Percentiles rank a stretch among this genome's conserved stretches.
phyloP scores from a whole-genome alignment of 2,329 filamentous ascomycete species.

The Fusarium setosum region DNA sequence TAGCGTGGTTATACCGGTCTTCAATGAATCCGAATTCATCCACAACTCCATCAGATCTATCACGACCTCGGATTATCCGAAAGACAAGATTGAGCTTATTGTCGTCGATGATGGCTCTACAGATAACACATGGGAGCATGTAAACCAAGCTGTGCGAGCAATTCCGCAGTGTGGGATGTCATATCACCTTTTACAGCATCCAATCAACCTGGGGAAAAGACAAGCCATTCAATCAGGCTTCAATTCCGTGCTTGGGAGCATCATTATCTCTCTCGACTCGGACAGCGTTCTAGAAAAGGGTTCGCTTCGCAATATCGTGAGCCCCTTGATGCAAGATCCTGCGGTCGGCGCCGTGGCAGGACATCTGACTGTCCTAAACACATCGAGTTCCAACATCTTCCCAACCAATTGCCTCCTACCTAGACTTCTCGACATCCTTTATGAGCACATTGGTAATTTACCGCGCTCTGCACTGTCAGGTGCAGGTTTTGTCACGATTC shows the following conservation, averaged over 20 bases:
- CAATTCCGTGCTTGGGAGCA: background rate
- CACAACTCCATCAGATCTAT: slow-evolving; percentile 3
- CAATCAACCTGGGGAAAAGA: slow-evolving; percentile 7
- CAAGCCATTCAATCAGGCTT: slow-evolving; percentile 5
- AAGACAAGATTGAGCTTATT: slow-evolving; percentile 5
- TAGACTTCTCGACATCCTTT: slow-evolving; percentile 7
- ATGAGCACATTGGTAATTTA: slow-evolving; percentile 5
- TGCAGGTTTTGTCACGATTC: slow-evolving; percentile 7
- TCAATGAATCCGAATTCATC: slow-evolving; percentile 9
- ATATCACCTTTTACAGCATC: background rate
- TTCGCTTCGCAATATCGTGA: slow-evolving; percentile 7
- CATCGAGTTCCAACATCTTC: background rate
- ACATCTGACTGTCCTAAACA: slow-evolving; percentile 4
- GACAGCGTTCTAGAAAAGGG: slow-evolving; percentile 2
- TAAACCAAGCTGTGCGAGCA: slow-evolving; percentile 2
- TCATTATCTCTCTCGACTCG: slow-evolving; percentile 5
- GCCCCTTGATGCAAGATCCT: slow-evolving; percentile 2
- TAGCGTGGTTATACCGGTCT: slow-evolving; percentile 5
- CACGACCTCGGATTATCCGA: slow-evolving; percentile 2
- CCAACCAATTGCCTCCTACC: slow-evolving; percentile 1
- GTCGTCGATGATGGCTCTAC: slow-evolving; percentile 6
- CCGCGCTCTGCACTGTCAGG: background rate
- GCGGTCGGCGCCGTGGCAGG: slow-evolving; percentile 5
- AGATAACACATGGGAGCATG: slow-evolving; percentile 7
- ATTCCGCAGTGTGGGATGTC: background rate